Evolutionary conservation across 768 basidiomycete genomes (phyloP), one percentile per base, ranked within the genome.

Genomic region (Tulasnella sp.): DNA sequence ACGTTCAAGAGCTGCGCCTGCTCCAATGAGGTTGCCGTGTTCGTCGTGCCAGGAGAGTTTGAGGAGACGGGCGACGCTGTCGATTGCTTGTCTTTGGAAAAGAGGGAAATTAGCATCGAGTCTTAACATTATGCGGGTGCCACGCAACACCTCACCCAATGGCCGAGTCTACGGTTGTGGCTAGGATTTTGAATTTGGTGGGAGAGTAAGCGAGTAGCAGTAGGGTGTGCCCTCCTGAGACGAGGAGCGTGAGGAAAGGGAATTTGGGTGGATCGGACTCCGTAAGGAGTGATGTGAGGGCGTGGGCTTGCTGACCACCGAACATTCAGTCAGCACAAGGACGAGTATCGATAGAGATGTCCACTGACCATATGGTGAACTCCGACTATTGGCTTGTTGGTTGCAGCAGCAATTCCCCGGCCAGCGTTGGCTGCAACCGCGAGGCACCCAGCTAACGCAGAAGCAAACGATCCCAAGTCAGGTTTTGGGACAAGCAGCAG

Each of bases 161-260:
- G 80, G 91, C 91, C 83, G 91, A 90, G 83, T 97, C 96, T 7
- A 87, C 86, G 0, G 93, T 94, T 22, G 92, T 92, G 0, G 93
- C 93, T 41, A 98, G 87, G 54, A 93, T 90, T 81, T 88, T 87
- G 85, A 94, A 98, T 0, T 87, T 86, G 7, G 86, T 87, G 40
- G 85, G 85, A 1, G 92, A 91, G 0, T 85, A 88, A 0, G 92
- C 94, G 16, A 97, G 91, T 1, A 98, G 88, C 50, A 99, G 89
- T 54, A 98, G 88, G 0, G 97, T 96, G 85, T 99, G 97, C 2
- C 97, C 97, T n/a, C 97, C 97, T 0, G 96, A 97, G 74, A 97
- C 89, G 24, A 99, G 89, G 18, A 98, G 88, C 0, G 94, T 93
- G 48, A 99, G 89, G 87, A 97, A 98, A 0, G 97, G 97, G 85